Conservation (phyloP, 2,329 filamentous ascomycete species). For the Stagonosporopsis chrysanthemi region DNA sequence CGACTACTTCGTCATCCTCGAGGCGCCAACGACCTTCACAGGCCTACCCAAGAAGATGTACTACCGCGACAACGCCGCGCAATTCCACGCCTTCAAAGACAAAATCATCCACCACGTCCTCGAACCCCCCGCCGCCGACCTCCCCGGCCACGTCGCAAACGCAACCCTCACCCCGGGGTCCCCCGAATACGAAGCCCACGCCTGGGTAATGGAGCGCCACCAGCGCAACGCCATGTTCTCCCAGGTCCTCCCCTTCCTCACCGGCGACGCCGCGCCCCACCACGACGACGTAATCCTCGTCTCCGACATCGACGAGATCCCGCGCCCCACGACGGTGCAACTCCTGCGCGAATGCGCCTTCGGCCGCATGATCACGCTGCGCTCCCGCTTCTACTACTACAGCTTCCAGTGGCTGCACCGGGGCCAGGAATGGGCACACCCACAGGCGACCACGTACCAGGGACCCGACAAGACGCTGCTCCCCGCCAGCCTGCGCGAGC, state of each 20-base stretch:
- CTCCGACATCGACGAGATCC: conserved; percentile 68
- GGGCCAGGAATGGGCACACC: conserved; percentile 10
- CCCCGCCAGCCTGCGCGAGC: conserved; percentile 13
- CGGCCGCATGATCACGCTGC: conserved; percentile 13
- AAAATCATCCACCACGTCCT: conserved; percentile 69
- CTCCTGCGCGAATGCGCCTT: conserved; percentile 18
- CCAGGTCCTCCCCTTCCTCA: conserved; percentile 62
- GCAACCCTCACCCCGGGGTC: conserved; percentile 25
- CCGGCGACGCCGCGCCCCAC: conserved; percentile 51
- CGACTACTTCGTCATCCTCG: conserved; percentile 71
- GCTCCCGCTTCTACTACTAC: conserved; percentile 16
- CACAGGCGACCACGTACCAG: conserved; percentile 16
- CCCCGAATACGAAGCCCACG: conserved; percentile 17
- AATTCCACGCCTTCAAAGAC: conserved; percentile 61
- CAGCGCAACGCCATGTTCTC: conserved; percentile 65
- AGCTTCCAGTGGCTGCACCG: conserved; percentile 19
- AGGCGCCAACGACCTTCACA: conserved; percentile 66
- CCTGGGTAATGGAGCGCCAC: conserved; percentile 62
- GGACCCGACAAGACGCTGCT: conserved; percentile 1
- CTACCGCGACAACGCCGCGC: conserved; percentile 61
- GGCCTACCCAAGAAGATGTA: conserved; percentile 62
- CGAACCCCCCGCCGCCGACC: conserved; percentile 43
- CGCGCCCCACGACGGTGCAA: conserved; percentile 33
- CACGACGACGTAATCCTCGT: conserved; percentile 65
- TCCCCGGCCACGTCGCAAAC: conserved; percentile 47